Conservation (phyloP, 2,329 filamentous ascomycete species). For the Ophiostoma tasmaniense region DNA sequence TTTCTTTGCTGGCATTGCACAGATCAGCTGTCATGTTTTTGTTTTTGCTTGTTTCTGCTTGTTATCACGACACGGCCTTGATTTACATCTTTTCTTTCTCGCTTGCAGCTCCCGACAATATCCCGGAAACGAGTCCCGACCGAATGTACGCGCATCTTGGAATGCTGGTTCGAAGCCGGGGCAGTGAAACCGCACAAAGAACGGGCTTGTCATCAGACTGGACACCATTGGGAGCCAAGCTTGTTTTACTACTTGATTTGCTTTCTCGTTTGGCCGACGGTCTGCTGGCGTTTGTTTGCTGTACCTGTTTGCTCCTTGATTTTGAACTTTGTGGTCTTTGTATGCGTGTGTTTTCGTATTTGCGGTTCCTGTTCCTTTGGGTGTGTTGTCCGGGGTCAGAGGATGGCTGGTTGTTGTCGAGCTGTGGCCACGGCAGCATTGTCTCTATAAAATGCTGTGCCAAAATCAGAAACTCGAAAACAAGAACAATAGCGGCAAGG, state of each 20-base stretch:
- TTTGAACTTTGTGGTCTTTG: not conserved
- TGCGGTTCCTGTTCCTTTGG: not conserved
- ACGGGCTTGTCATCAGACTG: slow-evolving; percentile 23
- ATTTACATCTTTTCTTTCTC: slow-evolving; percentile 23
- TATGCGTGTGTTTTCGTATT: not conserved
- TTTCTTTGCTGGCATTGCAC: not conserved
- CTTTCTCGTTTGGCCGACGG: slow-evolving; percentile 16
- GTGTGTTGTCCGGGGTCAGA: not conserved
- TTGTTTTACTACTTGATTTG: slow-evolving; percentile 16
- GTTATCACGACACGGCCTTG: slow-evolving; percentile 35
- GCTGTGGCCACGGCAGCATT: not conserved
- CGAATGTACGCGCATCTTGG: slow-evolving; percentile 13
- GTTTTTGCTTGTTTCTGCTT: slow-evolving; percentile 4
- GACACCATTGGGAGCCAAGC: slow-evolving; percentile 20
- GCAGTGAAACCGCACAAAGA: slow-evolving; percentile 6
- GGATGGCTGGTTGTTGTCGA: not conserved
- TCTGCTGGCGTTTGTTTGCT: slow-evolving; percentile 13
- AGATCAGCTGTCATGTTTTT: not conserved
- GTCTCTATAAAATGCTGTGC: not conserved
- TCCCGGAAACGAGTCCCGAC: slow-evolving; percentile 8
- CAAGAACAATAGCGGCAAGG: not conserved
- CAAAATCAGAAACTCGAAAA: not conserved
- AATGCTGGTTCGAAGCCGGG: slow-evolving; percentile 14
- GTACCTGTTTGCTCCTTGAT: not conserved
- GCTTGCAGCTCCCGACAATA: slow-evolving; percentile 32